phyloP scores from a whole-genome alignment of 257 asterid genomes.

The Galeopsis tetrahit region DNA sequence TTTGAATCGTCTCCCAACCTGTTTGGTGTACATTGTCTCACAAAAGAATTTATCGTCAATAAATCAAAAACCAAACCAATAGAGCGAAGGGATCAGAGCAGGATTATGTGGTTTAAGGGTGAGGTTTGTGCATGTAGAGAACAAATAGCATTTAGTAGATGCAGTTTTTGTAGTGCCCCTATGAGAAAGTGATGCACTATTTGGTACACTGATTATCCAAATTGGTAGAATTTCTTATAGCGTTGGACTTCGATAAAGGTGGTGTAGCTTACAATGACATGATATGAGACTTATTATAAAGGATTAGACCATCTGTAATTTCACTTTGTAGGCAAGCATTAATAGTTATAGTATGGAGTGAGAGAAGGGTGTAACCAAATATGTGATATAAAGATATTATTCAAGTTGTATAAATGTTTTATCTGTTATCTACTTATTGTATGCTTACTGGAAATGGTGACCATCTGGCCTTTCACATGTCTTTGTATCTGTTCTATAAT shows the following conservation, averaged over 20 bases:
- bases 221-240: not conserved
- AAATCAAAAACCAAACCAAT: not conserved
- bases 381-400: not conserved
- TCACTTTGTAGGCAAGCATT: constrained; percentile 23
- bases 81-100: not conserved
- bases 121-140: not conserved
- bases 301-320: constrained; percentile 6
- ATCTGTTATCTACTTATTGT: constrained; percentile 3
- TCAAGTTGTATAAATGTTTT: not conserved
- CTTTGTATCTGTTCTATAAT: not conserved
- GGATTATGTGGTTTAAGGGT: not conserved
- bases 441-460: constrained; percentile 12
- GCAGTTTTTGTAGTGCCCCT: not conserved
- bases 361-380: constrained; percentile 11
- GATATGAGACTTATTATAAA: constrained; percentile 2
- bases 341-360: constrained; percentile 12
- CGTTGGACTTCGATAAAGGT: not conserved
- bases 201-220: constrained; percentile 2
- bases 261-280: not conserved
- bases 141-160: not conserved
- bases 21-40: too few relatives aligned
- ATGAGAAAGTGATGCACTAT: not conserved
- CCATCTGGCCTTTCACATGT: not conserved
- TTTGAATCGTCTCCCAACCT: not conserved
- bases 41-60: too few relatives aligned